Evolutionary conservation across 2,329 filamentous ascomycete species (phyloP).

Genomic region (Elsinoe ampelina): DNA sequence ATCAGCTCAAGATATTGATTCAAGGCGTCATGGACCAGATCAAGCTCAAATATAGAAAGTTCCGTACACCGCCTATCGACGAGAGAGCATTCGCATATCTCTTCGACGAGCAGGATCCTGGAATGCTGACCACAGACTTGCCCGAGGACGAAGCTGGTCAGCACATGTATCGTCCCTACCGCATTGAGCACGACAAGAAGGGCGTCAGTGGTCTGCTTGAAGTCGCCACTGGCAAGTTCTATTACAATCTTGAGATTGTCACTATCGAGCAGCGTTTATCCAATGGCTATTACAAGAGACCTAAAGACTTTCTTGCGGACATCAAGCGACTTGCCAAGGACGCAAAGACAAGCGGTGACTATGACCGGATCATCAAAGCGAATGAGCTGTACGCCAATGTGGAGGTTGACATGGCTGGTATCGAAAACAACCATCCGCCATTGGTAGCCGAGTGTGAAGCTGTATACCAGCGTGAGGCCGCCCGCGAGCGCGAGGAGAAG

Average conservation of each 20-base stretch:
- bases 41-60: conserved; percentile 79
- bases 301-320: conserved; percentile 80
- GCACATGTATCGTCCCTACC: conserved; percentile 58
- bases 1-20: conserved; percentile 76
- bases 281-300: conserved; percentile 90
- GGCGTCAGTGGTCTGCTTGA: conserved; percentile 70
- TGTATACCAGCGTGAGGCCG: conserved; percentile 63
- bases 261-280: conserved; percentile 94
- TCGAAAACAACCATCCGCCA: conserved; percentile 56
- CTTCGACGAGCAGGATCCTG: conserved; percentile 72
- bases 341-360: conserved; percentile 71
- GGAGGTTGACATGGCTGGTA: conserved; percentile 77
- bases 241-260: conserved; percentile 86
- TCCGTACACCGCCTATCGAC: conserved; percentile 70
- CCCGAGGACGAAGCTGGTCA: conserved; percentile 44
- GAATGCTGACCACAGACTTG: conserved; percentile 51
- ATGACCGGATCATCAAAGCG: conserved; percentile 71
- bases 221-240: conserved; percentile 69
- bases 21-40: conserved; percentile 98
- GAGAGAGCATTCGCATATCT: conserved; percentile 68
- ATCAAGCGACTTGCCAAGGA: conserved; percentile 79
- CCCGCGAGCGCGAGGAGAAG: conserved; percentile 48
- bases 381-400: conserved; percentile 90
- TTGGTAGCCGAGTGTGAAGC: conserved; percentile 68
- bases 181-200: conserved; percentile 69